phyloP scores from a whole-genome alignment of 345 rosid species.

The Eucalyptus cloeziana region DNA sequence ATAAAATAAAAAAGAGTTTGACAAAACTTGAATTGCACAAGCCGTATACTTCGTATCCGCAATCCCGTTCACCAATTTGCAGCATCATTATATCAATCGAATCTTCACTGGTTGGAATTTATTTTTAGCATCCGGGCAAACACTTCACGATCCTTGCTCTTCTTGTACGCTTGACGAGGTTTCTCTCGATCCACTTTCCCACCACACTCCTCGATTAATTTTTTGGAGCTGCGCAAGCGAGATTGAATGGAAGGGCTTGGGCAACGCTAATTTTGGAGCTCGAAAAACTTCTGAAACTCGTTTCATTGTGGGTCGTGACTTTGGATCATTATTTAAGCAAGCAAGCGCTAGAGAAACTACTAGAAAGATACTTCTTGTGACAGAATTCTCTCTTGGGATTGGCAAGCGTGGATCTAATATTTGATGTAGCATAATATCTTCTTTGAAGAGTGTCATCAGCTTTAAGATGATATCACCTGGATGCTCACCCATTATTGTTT shows the following conservation, averaged over 20 bases:
- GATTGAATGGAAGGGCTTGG: not conserved
- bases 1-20: not conserved
- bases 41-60: not conserved
- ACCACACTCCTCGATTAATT: not conserved
- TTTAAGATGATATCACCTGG: not conserved
- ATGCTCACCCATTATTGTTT: constrained; percentile 6
- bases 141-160: not conserved
- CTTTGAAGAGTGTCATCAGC: not conserved
- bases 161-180: not conserved
- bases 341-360: not conserved
- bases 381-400: not conserved
- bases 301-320: not conserved
- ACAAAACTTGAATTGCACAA: not conserved
- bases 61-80: not conserved
- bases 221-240: not conserved
- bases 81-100: not conserved
- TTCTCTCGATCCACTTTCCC: not conserved
- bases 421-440: not conserved
- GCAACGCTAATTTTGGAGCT: not conserved
- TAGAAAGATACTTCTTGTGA: not conserved
- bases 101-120: not conserved
- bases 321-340: not conserved
- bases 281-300: not conserved
- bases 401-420: not conserved
- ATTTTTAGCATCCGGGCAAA: not conserved